Evolutionary conservation across 1,284 basidiomycete species (phyloP).

Genomic region (Marasmius oreades): DNA sequence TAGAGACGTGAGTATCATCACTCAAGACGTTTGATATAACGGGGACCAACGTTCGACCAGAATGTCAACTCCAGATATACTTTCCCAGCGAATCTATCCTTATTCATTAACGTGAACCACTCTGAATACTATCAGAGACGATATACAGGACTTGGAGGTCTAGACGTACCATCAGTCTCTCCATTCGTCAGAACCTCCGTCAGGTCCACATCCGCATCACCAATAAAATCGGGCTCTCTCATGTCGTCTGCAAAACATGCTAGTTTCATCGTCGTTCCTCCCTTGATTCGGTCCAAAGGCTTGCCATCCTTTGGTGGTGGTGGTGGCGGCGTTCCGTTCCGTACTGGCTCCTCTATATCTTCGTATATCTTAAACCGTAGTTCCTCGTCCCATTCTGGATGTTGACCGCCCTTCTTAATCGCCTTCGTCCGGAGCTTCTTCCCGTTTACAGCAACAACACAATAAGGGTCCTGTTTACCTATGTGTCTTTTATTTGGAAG

Average conservation of each 20-base stretch:
- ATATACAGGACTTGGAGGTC: not conserved
- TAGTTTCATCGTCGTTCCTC: conserved; percentile 76
- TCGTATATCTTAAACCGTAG: conserved; percentile 90
- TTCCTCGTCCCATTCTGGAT: conserved; percentile 99
- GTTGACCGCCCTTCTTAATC: conserved; percentile 95
- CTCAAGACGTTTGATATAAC: conserved; percentile 1
- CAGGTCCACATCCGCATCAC: conserved; percentile 85
- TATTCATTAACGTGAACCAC: conserved; percentile 89
- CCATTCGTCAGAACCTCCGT: conserved; percentile 91
- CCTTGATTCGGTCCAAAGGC: conserved; percentile 60
- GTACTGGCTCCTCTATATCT: conserved; percentile 15
- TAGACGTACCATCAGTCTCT: conserved; percentile 83
- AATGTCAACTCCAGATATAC: conserved; percentile 94
- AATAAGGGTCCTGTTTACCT: conserved; percentile 98
- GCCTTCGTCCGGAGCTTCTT: conserved; percentile 85
- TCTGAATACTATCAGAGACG: conserved; percentile 47
- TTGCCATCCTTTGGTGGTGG: conserved; percentile 54
- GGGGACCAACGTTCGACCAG: conserved; percentile 84
- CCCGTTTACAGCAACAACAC: conserved; percentile 73
- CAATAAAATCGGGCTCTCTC: conserved; percentile 94
- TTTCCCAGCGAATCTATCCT: conserved; percentile 91
- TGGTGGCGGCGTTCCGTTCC: conserved; percentile 52
- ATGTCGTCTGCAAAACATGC: conserved; percentile 94
- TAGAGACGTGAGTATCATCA: conserved; percentile 9
- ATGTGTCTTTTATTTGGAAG: conserved; percentile 92